These are phyloP conservation scores for Eucalyptus polyanthemos DNA, from an alignment of 345 rosid species.

Conservation along the genomic window DNA sequence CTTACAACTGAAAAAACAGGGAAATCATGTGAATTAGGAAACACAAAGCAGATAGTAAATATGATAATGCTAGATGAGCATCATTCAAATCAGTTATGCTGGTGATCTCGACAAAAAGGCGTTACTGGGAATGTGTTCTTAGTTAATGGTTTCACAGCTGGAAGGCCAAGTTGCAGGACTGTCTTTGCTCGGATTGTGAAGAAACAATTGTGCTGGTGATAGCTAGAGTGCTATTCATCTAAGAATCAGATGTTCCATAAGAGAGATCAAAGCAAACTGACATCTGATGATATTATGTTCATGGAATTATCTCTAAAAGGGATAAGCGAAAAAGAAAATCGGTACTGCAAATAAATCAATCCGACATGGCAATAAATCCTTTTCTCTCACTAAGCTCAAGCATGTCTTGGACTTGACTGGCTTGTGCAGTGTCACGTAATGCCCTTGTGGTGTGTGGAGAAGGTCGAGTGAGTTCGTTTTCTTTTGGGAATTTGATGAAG, in stretches of 20 bases:
- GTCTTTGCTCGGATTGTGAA: not conserved
- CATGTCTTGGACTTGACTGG: not conserved
- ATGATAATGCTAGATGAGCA: not conserved
- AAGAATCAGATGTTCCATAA: not conserved
- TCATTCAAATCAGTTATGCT: not conserved
- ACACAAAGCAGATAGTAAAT: not conserved
- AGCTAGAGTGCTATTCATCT: not conserved
- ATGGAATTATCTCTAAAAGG: not conserved
- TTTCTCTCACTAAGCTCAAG: not conserved
- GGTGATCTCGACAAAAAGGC: not conserved
- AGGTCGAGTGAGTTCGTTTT: not conserved
- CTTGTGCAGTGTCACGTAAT: not conserved
- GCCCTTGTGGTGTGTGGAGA: not conserved
- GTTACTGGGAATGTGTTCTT: not conserved
- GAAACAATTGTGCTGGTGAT: not conserved
- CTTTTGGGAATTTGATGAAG: not conserved
- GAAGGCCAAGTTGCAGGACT: not conserved
- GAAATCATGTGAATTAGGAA: not conserved
- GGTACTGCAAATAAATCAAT: not conserved
- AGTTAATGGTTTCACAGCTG: not conserved
- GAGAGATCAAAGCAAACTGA: not conserved
- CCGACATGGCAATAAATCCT: not conserved
- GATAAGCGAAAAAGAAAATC: not conserved
- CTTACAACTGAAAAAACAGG: conserved; percentile 47
- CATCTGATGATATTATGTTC: not conserved